phyloP scores from a whole-genome alignment of 345 rosid genomes.

The Citrus medica region DNA sequence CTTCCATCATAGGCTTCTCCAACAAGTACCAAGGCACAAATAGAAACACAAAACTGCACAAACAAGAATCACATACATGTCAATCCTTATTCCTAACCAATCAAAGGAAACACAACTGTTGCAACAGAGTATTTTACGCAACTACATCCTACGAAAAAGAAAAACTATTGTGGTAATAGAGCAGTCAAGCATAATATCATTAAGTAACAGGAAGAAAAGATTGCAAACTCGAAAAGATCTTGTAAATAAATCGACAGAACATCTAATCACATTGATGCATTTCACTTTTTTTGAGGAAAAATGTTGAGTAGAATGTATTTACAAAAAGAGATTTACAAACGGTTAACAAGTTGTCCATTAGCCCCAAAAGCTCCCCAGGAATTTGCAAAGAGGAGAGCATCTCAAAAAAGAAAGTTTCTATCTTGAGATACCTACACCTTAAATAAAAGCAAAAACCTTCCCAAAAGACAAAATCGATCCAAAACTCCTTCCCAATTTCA shows the following conservation, averaged over 20 bases:
- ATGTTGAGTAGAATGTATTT: too few species aligned
- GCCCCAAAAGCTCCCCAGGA: too few species aligned
- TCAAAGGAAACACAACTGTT: neutral
- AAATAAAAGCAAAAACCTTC: too few species aligned
- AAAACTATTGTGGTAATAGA: neutral
- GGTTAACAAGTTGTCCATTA: too few species aligned
- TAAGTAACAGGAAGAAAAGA: neutral
- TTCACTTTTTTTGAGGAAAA: too few species aligned
- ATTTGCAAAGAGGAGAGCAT: too few species aligned
- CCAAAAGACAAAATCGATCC: too few species aligned
- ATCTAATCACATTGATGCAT: neutral
- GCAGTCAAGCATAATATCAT: neutral
- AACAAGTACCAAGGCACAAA: conserved; percentile 88
- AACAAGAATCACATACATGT: conserved; percentile 2
- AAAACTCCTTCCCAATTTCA: too few species aligned
- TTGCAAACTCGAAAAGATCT: neutral
- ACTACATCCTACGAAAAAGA: neutral
- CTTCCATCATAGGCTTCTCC: conserved; percentile 83
- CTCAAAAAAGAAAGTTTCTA: too few species aligned
- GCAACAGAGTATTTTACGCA: neutral
- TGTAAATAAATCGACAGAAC: neutral
- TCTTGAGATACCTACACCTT: too few species aligned
- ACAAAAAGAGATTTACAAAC: too few species aligned
- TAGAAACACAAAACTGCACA: conserved; percentile 87
- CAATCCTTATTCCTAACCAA: neutral